Conservation (phyloP, 129 eudicot species). For the Smallanthus sonchifolius region DNA sequence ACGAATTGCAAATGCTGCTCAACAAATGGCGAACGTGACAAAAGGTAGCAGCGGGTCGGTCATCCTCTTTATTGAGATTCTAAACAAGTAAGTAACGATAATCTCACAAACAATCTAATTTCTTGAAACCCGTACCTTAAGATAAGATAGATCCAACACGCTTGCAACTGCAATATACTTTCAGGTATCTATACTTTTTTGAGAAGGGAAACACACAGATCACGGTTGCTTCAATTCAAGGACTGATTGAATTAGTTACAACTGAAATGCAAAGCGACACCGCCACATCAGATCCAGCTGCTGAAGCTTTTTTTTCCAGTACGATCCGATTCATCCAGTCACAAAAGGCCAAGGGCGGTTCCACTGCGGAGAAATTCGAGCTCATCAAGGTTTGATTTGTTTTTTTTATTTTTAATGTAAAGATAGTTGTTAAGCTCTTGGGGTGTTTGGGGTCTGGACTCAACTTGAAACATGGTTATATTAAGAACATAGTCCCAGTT, state of each 20-base stretch:
- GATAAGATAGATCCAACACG: background rate
- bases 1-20: constrained; percentile 93
- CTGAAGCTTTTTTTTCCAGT: constrained; percentile 87
- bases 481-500: constrained; percentile 16
- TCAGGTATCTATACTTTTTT: constrained; percentile 90
- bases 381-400: constrained; percentile 42
- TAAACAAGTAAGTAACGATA: constrained; percentile 67
- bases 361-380: constrained; percentile 78
- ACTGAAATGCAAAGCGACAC: constrained; percentile 75
- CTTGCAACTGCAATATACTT: background rate
- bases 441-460: constrained; percentile 15
- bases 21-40: constrained; percentile 92
- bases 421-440: constrained; percentile 12
- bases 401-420: constrained; percentile 4
- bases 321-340: constrained; percentile 84
- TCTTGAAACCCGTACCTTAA: background rate
- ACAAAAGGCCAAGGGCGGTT: constrained; percentile 96
- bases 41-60: constrained; percentile 97
- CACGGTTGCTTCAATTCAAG: constrained; percentile 74
- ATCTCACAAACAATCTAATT: background rate
- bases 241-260: constrained; percentile 75
- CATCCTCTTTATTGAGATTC: constrained; percentile 80
- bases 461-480: background rate
- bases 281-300: constrained; percentile 65
- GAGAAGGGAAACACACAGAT: constrained; percentile 93